Evolutionary conservation across 169 alveolate genomes (phyloP), one percentile per base, ranked within the genome.

Genomic region (Sarcocystis neurona): DNA sequence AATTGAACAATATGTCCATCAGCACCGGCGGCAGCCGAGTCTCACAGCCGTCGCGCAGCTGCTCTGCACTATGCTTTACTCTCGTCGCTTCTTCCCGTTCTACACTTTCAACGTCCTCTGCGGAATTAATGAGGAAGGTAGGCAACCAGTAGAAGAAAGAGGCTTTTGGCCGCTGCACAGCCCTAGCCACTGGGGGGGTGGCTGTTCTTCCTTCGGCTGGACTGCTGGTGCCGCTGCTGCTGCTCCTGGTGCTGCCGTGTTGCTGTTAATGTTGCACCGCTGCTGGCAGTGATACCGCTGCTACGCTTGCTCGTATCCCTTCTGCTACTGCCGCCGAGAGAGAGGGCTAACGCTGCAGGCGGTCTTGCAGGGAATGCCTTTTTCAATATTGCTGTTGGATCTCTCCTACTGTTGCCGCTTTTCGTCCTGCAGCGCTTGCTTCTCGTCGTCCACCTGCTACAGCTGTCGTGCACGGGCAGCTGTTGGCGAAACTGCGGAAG

Each of bases 61-160:
- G 89, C 93, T 93, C 32, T 90, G 94, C 20, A 90, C 92, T 0
- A 66, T 88, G n/a, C 90, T 93, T 78, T 92, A 92, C 86, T 70
- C 77, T 0, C 89, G 90, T 66, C 92, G 95, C 43, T 93, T 93
- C 91, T 93, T 93, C 88, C 95, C 95, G 47, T 93, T 68, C 89
- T 93, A 93, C 88, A 91, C 95, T 32, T 93, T 93, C 93, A 93
- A 93, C 77, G 91, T 93, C 72, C 90, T 93, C 44, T 89, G 88
- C 46, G 92, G 87, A 34, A n/a, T 86, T 50, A 93, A 88, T 56
- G 91, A 46, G 44, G 39, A 82, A 0, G 92, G 93, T 27, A n/a
- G 2, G 34, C 23, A 77, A 12, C 32, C 34, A 77, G 43, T n/a
- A 72, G n/a, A 72, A 15, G 12, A 12, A 34, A 23, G 41, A 20